Base-by-base conservation (phyloP, 225 moss, liverwort and hornwort species). In the Rhytidiadelphus loreus region DNA sequence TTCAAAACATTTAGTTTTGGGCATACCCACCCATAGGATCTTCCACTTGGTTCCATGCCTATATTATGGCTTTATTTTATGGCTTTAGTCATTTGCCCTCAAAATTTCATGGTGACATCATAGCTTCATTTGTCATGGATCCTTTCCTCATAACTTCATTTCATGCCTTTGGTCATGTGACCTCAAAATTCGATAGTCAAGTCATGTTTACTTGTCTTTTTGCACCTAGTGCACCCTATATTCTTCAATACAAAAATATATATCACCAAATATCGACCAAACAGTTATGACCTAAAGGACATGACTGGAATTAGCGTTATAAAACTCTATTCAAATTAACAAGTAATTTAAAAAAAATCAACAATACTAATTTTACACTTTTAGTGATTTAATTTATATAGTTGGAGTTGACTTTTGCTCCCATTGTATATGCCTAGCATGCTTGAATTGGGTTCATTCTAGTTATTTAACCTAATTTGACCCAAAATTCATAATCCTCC, bases 311-410 rank as follows among this genome's bases (percentile, higher is more conserved):
- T n/a, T n/a, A n/a, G n/a, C n/a, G n/a, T n/a, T n/a, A n/a, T n/a
- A n/a, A n/a, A n/a, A n/a, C n/a, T n/a, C n/a, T 28, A 9, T 0
- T 29, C 29, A 10, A 44, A 28, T 72, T 9, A 26, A 16, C 1
- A 0, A 41, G 1, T 41, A 43, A 26, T 26, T 16, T n/a, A 4
- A 14, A 41, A 26, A 25, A 25, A 14, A 8, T 23, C 5, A 8
- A 14, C 0, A 5, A 0, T 12, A 41, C 1, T 68, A 1, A 26
- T 43, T 25, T 25, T 43, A 15, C 1, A 43, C 8, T 5, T 2
- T 43, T 71, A 16, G 6, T 44, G 0, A 15, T 44, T 44, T 3
- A 44, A 44, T 28, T 28, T 72, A 5, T 10, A 0, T 44, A 44
- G 0, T 28, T 44, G 28, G 16, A 44, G 2, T 72, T 16, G 29